Evolutionary conservation across 306 rosid genomes (phyloP).

Genomic region (Malus fusca): DNA sequence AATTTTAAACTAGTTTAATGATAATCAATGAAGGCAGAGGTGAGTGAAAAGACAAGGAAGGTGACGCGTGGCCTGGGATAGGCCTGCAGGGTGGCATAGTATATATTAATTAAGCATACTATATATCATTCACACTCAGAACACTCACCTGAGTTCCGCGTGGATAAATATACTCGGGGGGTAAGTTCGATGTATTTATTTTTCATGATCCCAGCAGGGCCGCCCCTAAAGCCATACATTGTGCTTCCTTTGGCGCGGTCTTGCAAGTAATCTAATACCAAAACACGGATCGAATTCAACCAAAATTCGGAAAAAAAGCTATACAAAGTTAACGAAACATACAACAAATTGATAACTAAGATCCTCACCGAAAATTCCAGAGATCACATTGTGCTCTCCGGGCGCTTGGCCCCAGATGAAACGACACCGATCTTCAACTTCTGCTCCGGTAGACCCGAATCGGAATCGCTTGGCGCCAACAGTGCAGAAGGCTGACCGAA

Average conservation of each 20-base stretch:
- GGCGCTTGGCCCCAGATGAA: slow-evolving; percentile 98
- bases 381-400: slow-evolving; percentile 94
- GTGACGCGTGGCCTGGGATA: too few species aligned
- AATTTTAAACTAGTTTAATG: too few species aligned
- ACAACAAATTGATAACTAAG: not conserved
- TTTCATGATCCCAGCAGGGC: slow-evolving; percentile 98
- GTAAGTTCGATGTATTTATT: slow-evolving; percentile 68
- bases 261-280: slow-evolving; percentile 72
- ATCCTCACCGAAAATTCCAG: slow-evolving; percentile 73
- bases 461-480: slow-evolving; percentile 40
- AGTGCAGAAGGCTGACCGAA: slow-evolving; percentile 84
- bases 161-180: slow-evolving; percentile 67
- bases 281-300: not conserved
- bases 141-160: slow-evolving; percentile 75
- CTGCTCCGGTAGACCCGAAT: slow-evolving; percentile 12
- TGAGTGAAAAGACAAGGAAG: too few species aligned
- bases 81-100: too few species aligned
- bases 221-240: slow-evolving; percentile 85
- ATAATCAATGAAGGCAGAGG: too few species aligned
- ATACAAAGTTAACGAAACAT: not conserved
- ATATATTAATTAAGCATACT: too few species aligned
- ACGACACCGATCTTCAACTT: slow-evolving; percentile 91
- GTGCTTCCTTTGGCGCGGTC: slow-evolving; percentile 70
- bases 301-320: not conserved
- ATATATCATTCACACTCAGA: not conserved